Evolutionary conservation across 1,284 basidiomycete genomes (phyloP).

Genomic region (Thelephora terrestris): DNA sequence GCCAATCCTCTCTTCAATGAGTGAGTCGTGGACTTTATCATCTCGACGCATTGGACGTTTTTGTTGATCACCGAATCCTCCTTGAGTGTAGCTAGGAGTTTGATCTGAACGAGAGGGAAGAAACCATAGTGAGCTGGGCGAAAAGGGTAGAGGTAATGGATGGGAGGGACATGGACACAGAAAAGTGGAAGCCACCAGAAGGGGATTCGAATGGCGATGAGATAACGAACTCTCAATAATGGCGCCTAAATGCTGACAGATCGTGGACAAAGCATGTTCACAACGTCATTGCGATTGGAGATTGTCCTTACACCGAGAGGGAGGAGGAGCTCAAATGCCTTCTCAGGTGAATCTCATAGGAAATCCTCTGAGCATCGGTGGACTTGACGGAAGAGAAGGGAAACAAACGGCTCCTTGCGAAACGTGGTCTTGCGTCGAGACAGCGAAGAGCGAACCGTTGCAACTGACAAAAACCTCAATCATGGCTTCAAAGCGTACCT

Average conservation of each 20-base stretch:
- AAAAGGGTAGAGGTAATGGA: background rate
- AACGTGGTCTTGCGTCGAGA: no score
- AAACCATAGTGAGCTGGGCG: constrained; percentile 25
- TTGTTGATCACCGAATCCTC: constrained; percentile 35
- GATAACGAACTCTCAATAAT: background rate
- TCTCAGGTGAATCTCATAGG: constrained; percentile 1
- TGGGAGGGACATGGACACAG: background rate
- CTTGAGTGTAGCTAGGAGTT: constrained; percentile 41
- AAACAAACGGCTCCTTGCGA: no score
- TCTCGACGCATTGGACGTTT: constrained; percentile 47
- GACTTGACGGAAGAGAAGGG: background rate
- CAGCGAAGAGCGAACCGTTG: no score
- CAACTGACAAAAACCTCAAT: constrained; percentile 17
- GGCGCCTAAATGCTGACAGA: no score
- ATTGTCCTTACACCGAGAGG: background rate
- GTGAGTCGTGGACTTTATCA: constrained; percentile 75
- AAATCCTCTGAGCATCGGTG: constrained; percentile 1
- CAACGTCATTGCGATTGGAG: background rate
- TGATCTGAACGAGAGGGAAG: constrained; percentile 28
- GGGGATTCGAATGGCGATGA: background rate
- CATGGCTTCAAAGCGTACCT: constrained; percentile 62
- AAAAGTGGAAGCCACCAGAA: background rate
- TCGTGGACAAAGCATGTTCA: background rate
- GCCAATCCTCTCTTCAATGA: constrained; percentile 84
- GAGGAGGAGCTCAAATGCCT: background rate